Base-by-base conservation (phyloP, 2,329 filamentous ascomycete genomes). In the Blastomyces percursus region DNA sequence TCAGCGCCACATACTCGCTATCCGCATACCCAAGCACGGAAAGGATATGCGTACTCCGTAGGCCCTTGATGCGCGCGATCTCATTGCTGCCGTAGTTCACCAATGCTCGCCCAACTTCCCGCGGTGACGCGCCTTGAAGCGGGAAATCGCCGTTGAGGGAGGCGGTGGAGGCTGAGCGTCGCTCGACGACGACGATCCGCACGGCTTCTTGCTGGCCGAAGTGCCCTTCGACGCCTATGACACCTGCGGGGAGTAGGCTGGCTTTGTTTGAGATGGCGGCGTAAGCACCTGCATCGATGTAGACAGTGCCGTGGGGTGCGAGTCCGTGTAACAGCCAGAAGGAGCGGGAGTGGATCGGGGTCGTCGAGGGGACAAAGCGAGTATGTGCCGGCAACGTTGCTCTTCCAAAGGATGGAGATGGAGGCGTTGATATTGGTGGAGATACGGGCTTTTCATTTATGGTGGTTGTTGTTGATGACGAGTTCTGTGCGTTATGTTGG, bases 311-410 rank as follows among this genome's bases (percentile, higher is more conserved):
- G 70, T 96, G 92, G 0, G 94, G 91, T 30, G 87, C 86, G 12
- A 96, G 85, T 11, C 93, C 94, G 75, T 99, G 91, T 0, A 97
- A 82, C 58, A 99, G 86, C 94, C 94, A 99, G 81, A 99, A 97
- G 72, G 94, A 91, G 65, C 93, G 88, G 73, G 96, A 94, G 62
- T 91, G 86, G 64, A 97, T 94, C 0, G 93, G 92, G 32, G 89
- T 86, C 0, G 83, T 80, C 11, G 91, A 91, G 0, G 92, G 91
- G 14, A 96, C 81, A 80, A 99, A 99, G 63, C 94, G 87, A 2
- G 94, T 99, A 76, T 99, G 94, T 4, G 96, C 79, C 1, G 92
- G 88, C 1, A 84, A 81, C 71, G 35, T 69, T 42, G 60, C 40
- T 24, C 59, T 67, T 69, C 56, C 79, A 35, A 30, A 54, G 27